A percentile compares a stretch with the other conserved stretches of the same genome.
These are phyloP conservation scores for Picea abies DNA, from an alignment of 83 land plant species.

Conservation along the genomic window DNA sequence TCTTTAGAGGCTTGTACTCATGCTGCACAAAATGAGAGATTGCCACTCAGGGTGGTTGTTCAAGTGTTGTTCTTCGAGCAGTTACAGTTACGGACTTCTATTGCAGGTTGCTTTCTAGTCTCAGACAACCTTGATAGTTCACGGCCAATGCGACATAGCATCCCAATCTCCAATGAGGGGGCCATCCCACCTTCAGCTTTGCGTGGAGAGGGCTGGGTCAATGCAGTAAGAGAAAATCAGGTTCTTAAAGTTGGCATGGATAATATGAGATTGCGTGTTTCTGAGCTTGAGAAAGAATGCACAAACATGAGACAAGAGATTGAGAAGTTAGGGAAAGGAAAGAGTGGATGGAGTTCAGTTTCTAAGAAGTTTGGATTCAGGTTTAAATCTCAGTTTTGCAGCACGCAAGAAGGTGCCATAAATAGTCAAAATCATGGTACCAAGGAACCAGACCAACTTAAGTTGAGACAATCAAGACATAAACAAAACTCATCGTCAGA, in stretches of 20 bases:
- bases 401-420: conserved; percentile 28
- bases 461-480: background rate
- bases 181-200: conserved; percentile 15
- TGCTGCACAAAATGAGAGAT: conserved; percentile 70
- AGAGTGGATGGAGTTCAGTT: conserved; percentile 41
- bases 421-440: conserved; percentile 19
- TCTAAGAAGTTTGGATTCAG: conserved; percentile 34
- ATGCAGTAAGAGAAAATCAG: conserved; percentile 30
- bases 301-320: conserved; percentile 51
- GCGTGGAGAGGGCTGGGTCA: conserved; percentile 26
- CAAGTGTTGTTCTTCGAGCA: conserved; percentile 75
- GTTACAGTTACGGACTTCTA: conserved; percentile 53
- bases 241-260: conserved; percentile 25
- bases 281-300: conserved; percentile 64
- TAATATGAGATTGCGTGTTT: conserved; percentile 46
- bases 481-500: background rate
- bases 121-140: conserved; percentile 51
- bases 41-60: conserved; percentile 63
- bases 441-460: conserved; percentile 12
- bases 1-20: conserved; percentile 73
- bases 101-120: conserved; percentile 62
- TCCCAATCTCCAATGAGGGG: conserved; percentile 11
- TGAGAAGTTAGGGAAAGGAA: conserved; percentile 44
- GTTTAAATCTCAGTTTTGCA: conserved; percentile 31
- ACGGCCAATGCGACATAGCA: conserved; percentile 12